Evolutionary conservation across 2,329 filamentous ascomycete species (phyloP).

Genomic region (Fonsecaea multimorphosa): DNA sequence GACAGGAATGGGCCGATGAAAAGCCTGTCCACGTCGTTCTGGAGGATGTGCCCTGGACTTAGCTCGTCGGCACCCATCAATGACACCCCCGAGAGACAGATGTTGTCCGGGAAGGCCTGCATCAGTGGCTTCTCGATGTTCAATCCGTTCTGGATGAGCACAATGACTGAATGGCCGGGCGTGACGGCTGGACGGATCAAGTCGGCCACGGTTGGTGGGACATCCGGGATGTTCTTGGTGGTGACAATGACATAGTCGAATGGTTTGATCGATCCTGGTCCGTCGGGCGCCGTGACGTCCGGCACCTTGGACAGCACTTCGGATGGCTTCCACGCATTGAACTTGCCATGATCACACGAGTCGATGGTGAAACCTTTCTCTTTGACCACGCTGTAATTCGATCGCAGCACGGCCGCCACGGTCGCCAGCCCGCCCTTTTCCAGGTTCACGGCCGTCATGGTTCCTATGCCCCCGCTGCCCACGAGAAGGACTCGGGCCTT

Average conservation of each 20-base stretch:
- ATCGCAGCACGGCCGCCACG: slow-evolving; percentile 63
- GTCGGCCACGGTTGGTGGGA: slow-evolving; percentile 56
- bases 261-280: slow-evolving; percentile 35
- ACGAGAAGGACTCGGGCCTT: slow-evolving; percentile 58
- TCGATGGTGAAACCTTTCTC: slow-evolving; percentile 60
- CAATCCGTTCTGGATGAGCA: slow-evolving; percentile 68
- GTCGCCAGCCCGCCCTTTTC: slow-evolving; percentile 58
- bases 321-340: slow-evolving; percentile 60
- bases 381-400: slow-evolving; percentile 61
- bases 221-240: slow-evolving; percentile 66
- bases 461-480: slow-evolving; percentile 64
- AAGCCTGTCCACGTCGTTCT: slow-evolving; percentile 60
- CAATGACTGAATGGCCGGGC: slow-evolving; percentile 58
- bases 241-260: slow-evolving; percentile 64
- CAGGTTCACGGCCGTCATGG: slow-evolving; percentile 63
- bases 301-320: slow-evolving; percentile 58
- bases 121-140: slow-evolving; percentile 66
- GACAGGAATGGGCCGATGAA: slow-evolving; percentile 54
- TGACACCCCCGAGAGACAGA: slow-evolving; percentile 60
- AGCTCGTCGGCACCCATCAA: slow-evolving; percentile 60
- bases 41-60: slow-evolving; percentile 55
- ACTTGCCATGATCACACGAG: slow-evolving; percentile 57
- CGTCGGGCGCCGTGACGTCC: slow-evolving; percentile 44
- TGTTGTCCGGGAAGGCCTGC: slow-evolving; percentile 57
- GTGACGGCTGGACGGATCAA: slow-evolving; percentile 61